Conservation (phyloP, 352 stramenopile species). For the Pythium dissimile region DNA sequence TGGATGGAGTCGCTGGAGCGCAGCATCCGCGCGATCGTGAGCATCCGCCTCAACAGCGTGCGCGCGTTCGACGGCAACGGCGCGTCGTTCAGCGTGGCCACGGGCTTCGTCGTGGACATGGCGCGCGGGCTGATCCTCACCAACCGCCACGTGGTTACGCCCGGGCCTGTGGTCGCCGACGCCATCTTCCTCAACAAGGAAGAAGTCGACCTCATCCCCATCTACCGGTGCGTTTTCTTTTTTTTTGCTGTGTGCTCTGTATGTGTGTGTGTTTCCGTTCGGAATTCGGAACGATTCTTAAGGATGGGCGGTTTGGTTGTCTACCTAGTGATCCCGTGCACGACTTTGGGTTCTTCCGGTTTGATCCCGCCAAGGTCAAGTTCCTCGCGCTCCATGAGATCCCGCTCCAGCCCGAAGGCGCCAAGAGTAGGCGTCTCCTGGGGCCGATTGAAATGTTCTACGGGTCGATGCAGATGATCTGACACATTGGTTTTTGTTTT, state of each 20-base stretch:
- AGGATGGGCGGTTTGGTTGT: no score
- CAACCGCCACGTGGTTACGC: conserved; percentile 91
- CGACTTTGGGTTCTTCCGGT: conserved; percentile 91
- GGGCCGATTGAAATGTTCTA: not conserved
- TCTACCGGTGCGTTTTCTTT: conserved; percentile 60
- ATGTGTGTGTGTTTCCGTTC: no score
- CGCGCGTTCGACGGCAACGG: conserved; percentile 87
- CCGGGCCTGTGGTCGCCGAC: conserved; percentile 83
- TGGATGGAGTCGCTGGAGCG: conserved; percentile 70
- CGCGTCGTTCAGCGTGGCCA: conserved; percentile 85
- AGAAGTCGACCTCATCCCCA: conserved; percentile 86
- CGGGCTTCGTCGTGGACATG: conserved; percentile 91
- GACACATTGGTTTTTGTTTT: no score
- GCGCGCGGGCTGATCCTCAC: conserved; percentile 87
- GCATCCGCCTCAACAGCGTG: conserved; percentile 84
- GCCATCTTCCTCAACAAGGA: conserved; percentile 94
- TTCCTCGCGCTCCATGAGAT: conserved; percentile 87
- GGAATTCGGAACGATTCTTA: no score
- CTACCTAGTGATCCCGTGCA: conserved; percentile 89
- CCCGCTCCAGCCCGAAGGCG: conserved; percentile 75
- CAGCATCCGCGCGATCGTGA: conserved; percentile 78
- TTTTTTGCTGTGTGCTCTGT: not conserved
- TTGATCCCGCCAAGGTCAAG: conserved; percentile 87
- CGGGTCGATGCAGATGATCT: no score
- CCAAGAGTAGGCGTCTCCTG: conserved; percentile 44